phyloP scores from a whole-genome alignment of 208 protist genomes.

The Angomonas ambiguus region DNA sequence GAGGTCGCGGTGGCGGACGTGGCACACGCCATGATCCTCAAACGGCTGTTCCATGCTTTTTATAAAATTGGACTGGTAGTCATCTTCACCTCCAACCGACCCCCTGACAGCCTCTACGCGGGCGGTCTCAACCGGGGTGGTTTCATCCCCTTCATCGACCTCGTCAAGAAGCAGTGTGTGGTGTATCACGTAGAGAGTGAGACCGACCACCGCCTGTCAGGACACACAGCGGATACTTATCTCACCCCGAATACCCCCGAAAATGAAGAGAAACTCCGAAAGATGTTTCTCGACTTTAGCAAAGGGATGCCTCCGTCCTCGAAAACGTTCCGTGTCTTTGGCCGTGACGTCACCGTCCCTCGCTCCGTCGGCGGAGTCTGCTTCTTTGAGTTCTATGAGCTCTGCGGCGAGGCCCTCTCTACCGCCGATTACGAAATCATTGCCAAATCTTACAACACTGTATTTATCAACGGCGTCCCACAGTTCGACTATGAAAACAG shows the following conservation, averaged over 20 bases:
- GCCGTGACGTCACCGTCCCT: constrained; percentile 67
- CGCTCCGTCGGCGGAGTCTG: constrained; percentile 65
- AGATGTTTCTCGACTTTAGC: constrained; percentile 77
- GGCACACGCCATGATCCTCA: constrained; percentile 94
- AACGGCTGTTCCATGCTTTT: constrained; percentile 88
- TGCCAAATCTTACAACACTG: constrained; percentile 80
- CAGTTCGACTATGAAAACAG: constrained; percentile 67
- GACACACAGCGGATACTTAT: constrained; percentile 63
- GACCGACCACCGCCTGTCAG: constrained; percentile 91
- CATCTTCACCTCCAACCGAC: constrained; percentile 92
- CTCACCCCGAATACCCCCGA: constrained; percentile 51
- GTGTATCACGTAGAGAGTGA: constrained; percentile 87
- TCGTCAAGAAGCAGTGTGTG: constrained; percentile 81
- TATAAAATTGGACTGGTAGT: constrained; percentile 91
- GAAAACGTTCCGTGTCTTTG: constrained; percentile 63
- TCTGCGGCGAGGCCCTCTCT: constrained; percentile 66
- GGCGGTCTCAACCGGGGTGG: constrained; percentile 90
- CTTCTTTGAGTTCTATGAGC: constrained; percentile 78
- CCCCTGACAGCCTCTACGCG: constrained; percentile 86
- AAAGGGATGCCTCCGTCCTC: constrained; percentile 66
- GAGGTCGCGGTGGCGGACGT: constrained; percentile 93
- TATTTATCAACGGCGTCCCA: constrained; percentile 84
- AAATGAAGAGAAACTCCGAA: constrained; percentile 60
- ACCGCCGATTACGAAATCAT: constrained; percentile 86
- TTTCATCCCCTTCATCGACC: constrained; percentile 95